Evolutionary conservation across 2,329 filamentous ascomycete genomes (phyloP).

Genomic region (Phoma herbarum): DNA sequence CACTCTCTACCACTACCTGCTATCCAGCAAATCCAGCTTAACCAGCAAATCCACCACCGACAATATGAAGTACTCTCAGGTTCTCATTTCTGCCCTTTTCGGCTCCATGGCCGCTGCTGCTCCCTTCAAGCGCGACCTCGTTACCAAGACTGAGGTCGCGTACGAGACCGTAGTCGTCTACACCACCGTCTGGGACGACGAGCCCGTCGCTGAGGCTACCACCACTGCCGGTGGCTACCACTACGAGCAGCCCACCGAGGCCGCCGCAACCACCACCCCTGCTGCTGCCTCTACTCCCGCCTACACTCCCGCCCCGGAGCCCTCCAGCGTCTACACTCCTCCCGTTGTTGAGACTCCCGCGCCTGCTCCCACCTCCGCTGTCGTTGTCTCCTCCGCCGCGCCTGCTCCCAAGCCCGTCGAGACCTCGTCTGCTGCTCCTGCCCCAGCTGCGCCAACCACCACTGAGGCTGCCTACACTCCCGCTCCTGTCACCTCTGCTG

Average conservation of each 20-base stretch:
- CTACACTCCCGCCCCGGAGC: constrained; percentile 20
- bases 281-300: constrained; percentile 21
- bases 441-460: constrained; percentile 17
- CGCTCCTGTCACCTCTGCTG: constrained; percentile 14
- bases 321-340: constrained; percentile 25
- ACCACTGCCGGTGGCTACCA: constrained; percentile 27
- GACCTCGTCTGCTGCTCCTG: constrained; percentile 20
- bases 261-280: constrained; percentile 25
- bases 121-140: constrained; percentile 46
- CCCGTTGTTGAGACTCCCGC: constrained; percentile 18
- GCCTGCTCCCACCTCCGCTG: constrained; percentile 10
- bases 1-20: constrained; percentile 26
- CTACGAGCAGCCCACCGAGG: constrained; percentile 36
- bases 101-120: constrained; percentile 46
- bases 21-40: constrained; percentile 31
- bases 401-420: constrained; percentile 19
- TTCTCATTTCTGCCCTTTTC: constrained; percentile 48
- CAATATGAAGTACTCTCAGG: constrained; percentile 50
- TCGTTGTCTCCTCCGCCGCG: constrained; percentile 18
- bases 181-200: constrained; percentile 48
- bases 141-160: constrained; percentile 46
- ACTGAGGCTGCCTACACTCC: constrained; percentile 24
- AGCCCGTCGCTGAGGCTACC: constrained; percentile 28
- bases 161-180: constrained; percentile 47
- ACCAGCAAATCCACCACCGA: constrained; percentile 16